Evolutionary conservation across 495 filamentous ascomycete genomes (phyloP).

Genomic region (Hypoxylon fragiforme): DNA sequence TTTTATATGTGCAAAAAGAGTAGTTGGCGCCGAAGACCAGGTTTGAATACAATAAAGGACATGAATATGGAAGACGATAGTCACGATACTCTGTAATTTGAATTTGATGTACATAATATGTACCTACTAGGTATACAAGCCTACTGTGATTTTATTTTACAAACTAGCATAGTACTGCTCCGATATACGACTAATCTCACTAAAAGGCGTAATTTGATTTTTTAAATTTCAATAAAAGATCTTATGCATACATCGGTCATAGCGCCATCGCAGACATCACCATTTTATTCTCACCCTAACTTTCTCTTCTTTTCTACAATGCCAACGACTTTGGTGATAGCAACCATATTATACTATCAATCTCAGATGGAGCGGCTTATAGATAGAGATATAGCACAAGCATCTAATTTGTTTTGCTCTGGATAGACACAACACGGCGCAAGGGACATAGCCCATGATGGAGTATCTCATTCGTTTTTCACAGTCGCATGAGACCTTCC

Average conservation of each 20-base stretch:
- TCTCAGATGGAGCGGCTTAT: conserved; percentile 23
- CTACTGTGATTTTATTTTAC: too few relatives aligned
- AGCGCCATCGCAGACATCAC: conserved; percentile 16
- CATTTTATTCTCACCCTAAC: conserved; percentile 22
- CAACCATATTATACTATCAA: neutral
- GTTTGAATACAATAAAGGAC: too few relatives aligned
- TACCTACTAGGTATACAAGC: too few relatives aligned
- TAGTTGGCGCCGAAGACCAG: neutral
- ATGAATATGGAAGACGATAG: too few relatives aligned
- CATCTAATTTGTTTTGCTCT: conserved; percentile 5
- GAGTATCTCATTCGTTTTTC: conserved; percentile 90
- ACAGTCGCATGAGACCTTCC: conserved; percentile 88
- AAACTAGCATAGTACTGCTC: too few relatives aligned
- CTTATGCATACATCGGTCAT: neutral
- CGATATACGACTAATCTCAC: too few relatives aligned
- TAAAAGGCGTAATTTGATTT: too few relatives aligned
- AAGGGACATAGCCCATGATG: conserved; percentile 45
- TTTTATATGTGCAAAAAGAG: too few relatives aligned
- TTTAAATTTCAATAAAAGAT: conserved; percentile 12
- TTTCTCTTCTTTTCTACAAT: too few relatives aligned
- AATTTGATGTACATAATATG: too few relatives aligned
- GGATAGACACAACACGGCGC: neutral
- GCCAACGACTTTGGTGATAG: neutral
- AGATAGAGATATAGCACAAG: conserved; percentile 4
- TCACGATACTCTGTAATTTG: too few relatives aligned